Conservation (phyloP, 257 asterid genomes). For the Solanum ahanhuiri region DNA sequence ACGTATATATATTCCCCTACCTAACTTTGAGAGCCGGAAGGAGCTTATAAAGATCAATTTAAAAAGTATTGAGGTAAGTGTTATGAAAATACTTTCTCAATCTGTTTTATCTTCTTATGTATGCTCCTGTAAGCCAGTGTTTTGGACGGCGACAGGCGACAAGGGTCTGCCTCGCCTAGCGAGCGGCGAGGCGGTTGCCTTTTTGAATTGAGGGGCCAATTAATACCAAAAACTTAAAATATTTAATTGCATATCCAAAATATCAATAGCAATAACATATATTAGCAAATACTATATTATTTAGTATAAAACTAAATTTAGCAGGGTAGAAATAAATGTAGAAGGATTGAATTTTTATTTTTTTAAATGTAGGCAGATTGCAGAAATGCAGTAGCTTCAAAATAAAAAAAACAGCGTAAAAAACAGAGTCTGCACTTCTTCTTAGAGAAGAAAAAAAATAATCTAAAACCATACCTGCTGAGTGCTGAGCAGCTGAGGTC, state of each 20-base stretch:
- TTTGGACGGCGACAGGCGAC: neutral
- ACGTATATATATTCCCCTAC: slow-evolving; percentile 90
- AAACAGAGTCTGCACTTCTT: neutral
- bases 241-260: neutral
- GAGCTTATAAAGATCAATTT: slow-evolving; percentile 82
- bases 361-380: neutral
- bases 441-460: neutral
- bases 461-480: neutral
- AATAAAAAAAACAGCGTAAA: no score
- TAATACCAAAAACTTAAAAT: neutral
- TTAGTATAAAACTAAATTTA: neutral
- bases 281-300: neutral
- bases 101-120: neutral
- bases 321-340: neutral
- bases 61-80: slow-evolving; percentile 81
- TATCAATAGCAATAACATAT: neutral
- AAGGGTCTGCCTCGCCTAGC: neutral
- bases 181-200: neutral
- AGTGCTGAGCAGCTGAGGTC: neutral
- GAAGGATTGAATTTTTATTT: neutral
- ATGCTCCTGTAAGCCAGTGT: neutral
- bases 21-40: slow-evolving; percentile 83
- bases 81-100: neutral
- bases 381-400: neutral
- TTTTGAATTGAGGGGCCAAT: neutral